phyloP scores from a whole-genome alignment of 129 eudicot species.

The Erigeron canadensis region DNA sequence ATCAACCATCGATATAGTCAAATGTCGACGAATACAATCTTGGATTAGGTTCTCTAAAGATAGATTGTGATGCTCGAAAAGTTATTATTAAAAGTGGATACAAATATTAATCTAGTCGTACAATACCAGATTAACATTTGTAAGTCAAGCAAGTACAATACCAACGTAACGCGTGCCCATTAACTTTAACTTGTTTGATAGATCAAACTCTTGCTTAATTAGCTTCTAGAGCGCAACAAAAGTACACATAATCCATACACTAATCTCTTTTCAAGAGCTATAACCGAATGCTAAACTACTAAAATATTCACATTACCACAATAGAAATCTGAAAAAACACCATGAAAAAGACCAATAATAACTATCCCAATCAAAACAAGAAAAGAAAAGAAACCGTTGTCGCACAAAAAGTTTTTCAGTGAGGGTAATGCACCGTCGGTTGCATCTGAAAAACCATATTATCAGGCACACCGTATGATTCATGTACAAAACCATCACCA shows the following conservation, averaged over 20 bases:
- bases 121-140: neutral
- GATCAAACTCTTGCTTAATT: neutral
- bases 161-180: neutral
- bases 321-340: constrained; percentile 23
- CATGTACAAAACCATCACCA: constrained; percentile 37
- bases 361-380: constrained; percentile 22
- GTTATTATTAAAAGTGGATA: neutral
- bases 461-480: constrained; percentile 42
- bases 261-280: constrained; percentile 17
- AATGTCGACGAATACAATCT: constrained; percentile 11
- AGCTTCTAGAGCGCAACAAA: neutral
- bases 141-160: neutral
- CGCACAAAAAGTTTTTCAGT: constrained; percentile 2
- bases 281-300: constrained; percentile 18
- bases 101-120: neutral
- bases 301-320: constrained; percentile 33
- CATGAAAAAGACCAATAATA: constrained; percentile 17
- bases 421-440: constrained; percentile 53
- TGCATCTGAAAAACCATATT: constrained; percentile 68
- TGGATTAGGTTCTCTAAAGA: constrained; percentile 28
- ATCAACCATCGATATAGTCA: neutral
- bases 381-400: neutral
- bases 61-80: constrained; percentile 14
- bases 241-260: constrained; percentile 6
- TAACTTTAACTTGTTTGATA: neutral